Base-by-base conservation (phyloP, 768 basidiomycete genomes). In the Calocybe indica region DNA sequence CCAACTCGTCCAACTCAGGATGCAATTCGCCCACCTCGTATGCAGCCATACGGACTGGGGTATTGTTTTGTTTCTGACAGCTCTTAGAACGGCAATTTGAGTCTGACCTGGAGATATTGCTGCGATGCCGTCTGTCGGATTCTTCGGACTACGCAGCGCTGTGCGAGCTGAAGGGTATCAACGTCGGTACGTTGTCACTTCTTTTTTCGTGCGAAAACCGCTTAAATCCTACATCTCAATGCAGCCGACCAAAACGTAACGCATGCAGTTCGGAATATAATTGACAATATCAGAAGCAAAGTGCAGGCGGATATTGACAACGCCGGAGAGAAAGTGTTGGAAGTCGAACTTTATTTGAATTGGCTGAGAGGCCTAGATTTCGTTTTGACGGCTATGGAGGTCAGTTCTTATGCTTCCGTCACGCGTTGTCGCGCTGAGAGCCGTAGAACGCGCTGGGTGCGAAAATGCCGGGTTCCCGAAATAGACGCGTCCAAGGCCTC, bases 351-450 rank as follows among this genome's bases (percentile, higher is more conserved):
- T 29, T 75, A 73, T 55, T 53, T 68, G 36, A 59, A 63, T 40
- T 75, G 73, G 74, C 51, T 74, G 34, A 55, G 66, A 36, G 69
- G 67, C 32, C 57, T 68, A 11, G 60, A 71, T 11, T 70, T 68
- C 51, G 68, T 71, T 9, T 53, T 67, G 12, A 56, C 52, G 30
- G 73, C 66, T 6, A 52, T 73, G 7, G 60, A 70, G 55, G 74
- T 74, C 37, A 36, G 67, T 54, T 3, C 22, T 43, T 15, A 6
- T 12, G 34, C 12, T 22, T 5, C 38, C 7, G 29, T 2, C 12
- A 36, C 22, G 29, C 49, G 30, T 35, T 50, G 11, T 37, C 42
- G 11, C 35, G 1, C 41, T 14, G 31, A 33, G 30, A 10, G 22
- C 40, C 31, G 14, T 43, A 74, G 73, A 65, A 65, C 46, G 60